Conservation (phyloP, 441 rosid species). For the Syzygium malaccense region DNA sequence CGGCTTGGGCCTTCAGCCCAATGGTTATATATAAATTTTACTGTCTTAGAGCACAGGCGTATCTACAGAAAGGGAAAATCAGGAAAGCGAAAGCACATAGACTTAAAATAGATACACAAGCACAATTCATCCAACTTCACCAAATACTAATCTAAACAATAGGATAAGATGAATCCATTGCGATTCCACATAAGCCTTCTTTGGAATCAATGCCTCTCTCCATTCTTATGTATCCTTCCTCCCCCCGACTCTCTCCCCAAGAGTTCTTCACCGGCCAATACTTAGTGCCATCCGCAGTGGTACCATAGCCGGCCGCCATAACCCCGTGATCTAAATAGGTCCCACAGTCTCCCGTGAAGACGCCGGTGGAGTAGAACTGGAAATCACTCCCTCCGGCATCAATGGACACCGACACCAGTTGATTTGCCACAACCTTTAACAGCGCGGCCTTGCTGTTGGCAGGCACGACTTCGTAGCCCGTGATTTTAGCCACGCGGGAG, state of each 20-base stretch:
- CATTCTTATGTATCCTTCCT: slow-evolving; percentile 19
- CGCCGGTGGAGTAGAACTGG: slow-evolving; percentile 22
- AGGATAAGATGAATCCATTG: slow-evolving; percentile 18
- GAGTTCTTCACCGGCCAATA: slow-evolving; percentile 27
- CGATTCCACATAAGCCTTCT: slow-evolving; percentile 23
- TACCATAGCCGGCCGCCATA: slow-evolving; percentile 10
- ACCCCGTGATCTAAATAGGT: slow-evolving; percentile 17
- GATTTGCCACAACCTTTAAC: slow-evolving; percentile 34
- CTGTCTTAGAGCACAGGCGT: not conserved
- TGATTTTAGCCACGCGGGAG: slow-evolving; percentile 22
- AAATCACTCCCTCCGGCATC: slow-evolving; percentile 32
- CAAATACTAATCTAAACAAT: not conserved
- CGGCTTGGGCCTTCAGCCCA: not conserved
- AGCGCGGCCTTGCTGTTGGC: slow-evolving; percentile 23
- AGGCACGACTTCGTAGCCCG: slow-evolving; percentile 33
- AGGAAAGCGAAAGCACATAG: not conserved
- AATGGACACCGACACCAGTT: slow-evolving; percentile 30
- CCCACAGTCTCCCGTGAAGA: slow-evolving; percentile 9
- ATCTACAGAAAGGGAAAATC: not conserved
- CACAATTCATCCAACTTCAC: not conserved
- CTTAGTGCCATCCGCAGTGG: slow-evolving; percentile 5
- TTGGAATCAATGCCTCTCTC: slow-evolving; percentile 10
- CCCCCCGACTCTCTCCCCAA: slow-evolving; percentile 21
- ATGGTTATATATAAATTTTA: not conserved
- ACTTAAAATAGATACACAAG: not conserved